Percentiles rank a stretch among this genome's conserved stretches.
These are phyloP conservation scores for Candida yuanshanica DNA, from an alignment of 805 yeast species.

Conservation along the genomic window DNA sequence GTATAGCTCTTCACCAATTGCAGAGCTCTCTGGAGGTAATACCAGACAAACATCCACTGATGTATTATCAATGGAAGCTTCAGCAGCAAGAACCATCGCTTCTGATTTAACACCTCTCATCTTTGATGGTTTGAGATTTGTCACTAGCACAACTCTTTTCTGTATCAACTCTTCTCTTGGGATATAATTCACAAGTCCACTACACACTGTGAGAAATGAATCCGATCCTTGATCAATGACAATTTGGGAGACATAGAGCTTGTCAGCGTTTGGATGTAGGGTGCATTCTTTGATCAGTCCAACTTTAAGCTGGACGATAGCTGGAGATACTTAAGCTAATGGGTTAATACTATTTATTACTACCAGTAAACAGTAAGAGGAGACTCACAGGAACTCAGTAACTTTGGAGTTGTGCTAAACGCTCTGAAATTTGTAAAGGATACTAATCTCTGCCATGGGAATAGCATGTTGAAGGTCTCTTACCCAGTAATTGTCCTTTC, in stretches of 20 bases:
- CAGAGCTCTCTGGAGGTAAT: slow-evolving; percentile 34
- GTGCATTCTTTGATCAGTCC: slow-evolving; percentile 43
- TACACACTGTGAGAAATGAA: slow-evolving; percentile 42
- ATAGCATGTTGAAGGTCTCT: too few relatives aligned
- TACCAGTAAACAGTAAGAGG: too few relatives aligned
- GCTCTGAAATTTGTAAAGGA: too few relatives aligned
- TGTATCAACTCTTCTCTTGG: slow-evolving; percentile 33
- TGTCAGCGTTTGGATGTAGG: slow-evolving; percentile 53
- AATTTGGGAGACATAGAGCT: slow-evolving; percentile 50
- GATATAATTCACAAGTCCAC: slow-evolving; percentile 48
- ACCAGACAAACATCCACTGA: slow-evolving; percentile 38
- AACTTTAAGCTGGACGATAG: slow-evolving; percentile 32
- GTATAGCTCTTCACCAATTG: slow-evolving; percentile 34
- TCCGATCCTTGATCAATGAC: slow-evolving; percentile 2
- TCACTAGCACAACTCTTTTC: slow-evolving; percentile 44
- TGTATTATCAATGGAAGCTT: slow-evolving; percentile 14
- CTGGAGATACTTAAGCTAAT: slow-evolving; percentile 15
- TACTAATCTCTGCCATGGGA: too few relatives aligned
- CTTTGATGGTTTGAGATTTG: slow-evolving; percentile 55
- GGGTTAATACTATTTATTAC: too few relatives aligned
- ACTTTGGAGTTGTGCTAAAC: too few relatives aligned
- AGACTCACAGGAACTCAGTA: too few relatives aligned
- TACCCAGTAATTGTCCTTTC: too few relatives aligned
- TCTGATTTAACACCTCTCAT: slow-evolving; percentile 58
- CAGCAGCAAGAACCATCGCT: slow-evolving; percentile 67